A percentile compares a stretch with the other conserved stretches of the same genome.
Conservation (phyloP, 345 rosid species). For the Aquilaria malaccensis region DNA sequence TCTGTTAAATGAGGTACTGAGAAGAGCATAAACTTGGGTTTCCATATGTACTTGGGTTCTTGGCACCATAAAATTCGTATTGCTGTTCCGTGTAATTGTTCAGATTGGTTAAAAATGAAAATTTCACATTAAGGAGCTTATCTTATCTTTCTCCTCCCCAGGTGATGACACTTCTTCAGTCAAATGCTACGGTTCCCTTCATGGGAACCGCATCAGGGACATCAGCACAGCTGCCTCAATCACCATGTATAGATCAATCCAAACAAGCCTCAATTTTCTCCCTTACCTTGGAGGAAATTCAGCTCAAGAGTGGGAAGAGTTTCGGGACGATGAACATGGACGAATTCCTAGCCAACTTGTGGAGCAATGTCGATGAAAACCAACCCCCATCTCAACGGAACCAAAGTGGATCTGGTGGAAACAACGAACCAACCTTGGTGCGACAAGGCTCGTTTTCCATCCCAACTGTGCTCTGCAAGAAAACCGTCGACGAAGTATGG, state of each 20-base stretch:
- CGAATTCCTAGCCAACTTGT: conserved; percentile 67
- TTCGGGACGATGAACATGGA: conserved; percentile 95
- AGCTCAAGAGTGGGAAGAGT: conserved; percentile 66
- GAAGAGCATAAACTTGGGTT: too few species aligned
- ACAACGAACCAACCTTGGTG: conserved; percentile 18
- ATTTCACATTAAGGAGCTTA: background rate
- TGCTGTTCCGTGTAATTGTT: background rate
- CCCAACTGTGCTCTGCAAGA: conserved; percentile 69
- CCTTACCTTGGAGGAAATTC: conserved; percentile 75
- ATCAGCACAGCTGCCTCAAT: conserved; percentile 8
- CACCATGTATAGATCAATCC: conserved; percentile 13
- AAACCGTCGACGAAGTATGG: conserved; percentile 91
- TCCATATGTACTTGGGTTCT: too few species aligned
- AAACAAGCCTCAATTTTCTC: conserved; percentile 52
- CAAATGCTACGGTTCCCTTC: conserved; percentile 5
- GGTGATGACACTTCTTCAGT: conserved; percentile 18
- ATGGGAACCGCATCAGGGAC: conserved; percentile 9
- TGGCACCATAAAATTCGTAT: background rate
- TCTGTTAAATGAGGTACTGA: too few species aligned
- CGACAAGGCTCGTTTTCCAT: conserved; percentile 70
- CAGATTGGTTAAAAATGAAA: too few species aligned
- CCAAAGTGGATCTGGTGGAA: background rate
- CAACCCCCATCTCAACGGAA: conserved; percentile 17
- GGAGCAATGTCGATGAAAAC: conserved; percentile 50
- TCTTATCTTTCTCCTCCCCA: background rate